Percentiles rank a stretch among this genome's conserved stretches.
These are phyloP conservation scores for Cadophora sp. DNA, from an alignment of 2,329 filamentous ascomycete species.

Conservation along the genomic window DNA sequence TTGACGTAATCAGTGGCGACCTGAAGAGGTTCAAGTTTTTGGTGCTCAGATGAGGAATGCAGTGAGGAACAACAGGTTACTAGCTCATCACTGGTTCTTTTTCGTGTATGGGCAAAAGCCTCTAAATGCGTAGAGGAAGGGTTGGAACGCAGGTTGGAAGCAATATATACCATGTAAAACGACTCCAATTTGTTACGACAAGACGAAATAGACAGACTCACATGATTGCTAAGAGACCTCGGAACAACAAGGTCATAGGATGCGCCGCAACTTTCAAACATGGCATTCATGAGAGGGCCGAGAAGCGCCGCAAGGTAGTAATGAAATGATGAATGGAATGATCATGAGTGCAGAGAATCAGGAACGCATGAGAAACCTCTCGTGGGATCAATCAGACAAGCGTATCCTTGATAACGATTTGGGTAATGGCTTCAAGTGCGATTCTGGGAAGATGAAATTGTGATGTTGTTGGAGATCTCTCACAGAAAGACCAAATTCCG, in stretches of 20 bases:
- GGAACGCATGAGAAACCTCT: no score
- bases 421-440: background rate
- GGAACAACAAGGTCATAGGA: no score
- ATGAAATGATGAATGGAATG: no score
- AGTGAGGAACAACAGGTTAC: constrained; percentile 26
- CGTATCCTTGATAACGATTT: no score
- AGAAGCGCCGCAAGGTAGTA: no score
- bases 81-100: constrained; percentile 23
- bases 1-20: constrained; percentile 24
- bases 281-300: no score
- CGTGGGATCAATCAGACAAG: no score
- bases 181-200: background rate
- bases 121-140: background rate
- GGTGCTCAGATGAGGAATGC: constrained; percentile 27
- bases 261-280: no score
- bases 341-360: no score
- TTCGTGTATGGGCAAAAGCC: constrained; percentile 27
- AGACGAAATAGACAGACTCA: no score
- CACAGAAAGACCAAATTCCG: background rate
- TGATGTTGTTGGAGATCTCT: background rate
- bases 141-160: background rate
- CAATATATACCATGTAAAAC: background rate
- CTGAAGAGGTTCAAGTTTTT: constrained; percentile 27
- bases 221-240: no score
- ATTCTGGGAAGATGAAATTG: background rate